Evolutionary conservation across 306 rosid species (phyloP), one percentile per base, ranked within the genome.

Genomic region (Fagus sylvatica): DNA sequence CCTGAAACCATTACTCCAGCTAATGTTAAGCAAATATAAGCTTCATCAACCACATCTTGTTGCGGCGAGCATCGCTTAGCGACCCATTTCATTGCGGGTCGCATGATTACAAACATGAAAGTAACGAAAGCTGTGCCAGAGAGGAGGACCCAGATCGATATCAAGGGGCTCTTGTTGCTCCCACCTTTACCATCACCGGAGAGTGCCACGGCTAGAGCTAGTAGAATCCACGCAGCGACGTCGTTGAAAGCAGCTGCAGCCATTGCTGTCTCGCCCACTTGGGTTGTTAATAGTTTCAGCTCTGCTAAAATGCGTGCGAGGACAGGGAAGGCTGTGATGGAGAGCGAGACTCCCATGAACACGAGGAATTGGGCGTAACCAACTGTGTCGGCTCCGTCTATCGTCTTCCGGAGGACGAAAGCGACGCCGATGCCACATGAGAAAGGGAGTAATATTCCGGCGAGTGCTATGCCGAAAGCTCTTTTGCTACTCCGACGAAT

Each of bases 181-280:
- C 81, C 79, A 0, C 87, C 85, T 4, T 30, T 77, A 10, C 76
- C 85, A 46, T 78, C 78, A 0, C 93, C 93, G 1, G 97, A 86
- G 0, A 94, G 65, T 0, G 97, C 98, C 0, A 94, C 87, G 0
- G 98, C 98, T 2, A 94, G 80, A 1, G 98, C 97, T 0, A 94
- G 86, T 7, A 94, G 78, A 32, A 94, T 89, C 98, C 98, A 94
- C 0, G 98, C 98, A 0, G 85, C 97, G 12, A 94, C 80, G 84
- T 94, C 98, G 85, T 94, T 94, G 76, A 94, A 81, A 0, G 94
- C 98, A 0, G 97, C 98, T 0, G 97, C 97, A 4, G 98, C 94
- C 98, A 94, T 92, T 19, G 97, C 98, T 4, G 87, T 92, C 76
- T 90, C 96, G 0, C 97, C 98, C 0, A 92, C 51, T 1, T 73